Conservation (phyloP, 139 green algal species). For the Chlorella sorokiniana region DNA sequence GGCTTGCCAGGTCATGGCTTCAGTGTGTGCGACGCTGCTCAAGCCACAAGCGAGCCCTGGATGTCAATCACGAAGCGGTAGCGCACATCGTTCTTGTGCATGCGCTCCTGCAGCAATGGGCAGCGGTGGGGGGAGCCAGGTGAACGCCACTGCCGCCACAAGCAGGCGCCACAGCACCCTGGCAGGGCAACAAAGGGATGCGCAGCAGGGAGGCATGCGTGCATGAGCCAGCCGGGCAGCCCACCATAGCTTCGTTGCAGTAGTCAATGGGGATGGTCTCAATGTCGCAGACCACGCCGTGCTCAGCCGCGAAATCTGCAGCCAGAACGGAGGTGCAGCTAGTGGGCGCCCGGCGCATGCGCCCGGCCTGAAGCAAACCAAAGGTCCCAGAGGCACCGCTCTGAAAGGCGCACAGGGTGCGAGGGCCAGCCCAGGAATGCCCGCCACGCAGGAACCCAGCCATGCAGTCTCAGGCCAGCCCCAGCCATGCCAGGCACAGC, state of each 20-base stretch:
- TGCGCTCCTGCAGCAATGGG: neutral
- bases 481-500: neutral
- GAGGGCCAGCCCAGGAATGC: no score
- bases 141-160: no score
- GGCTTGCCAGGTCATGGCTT: no score
- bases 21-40: neutral
- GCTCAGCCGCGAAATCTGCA: constrained; percentile 71
- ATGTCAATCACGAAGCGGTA: constrained; percentile 40
- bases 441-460: no score
- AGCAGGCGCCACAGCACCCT: no score
- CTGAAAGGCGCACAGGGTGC: no score
- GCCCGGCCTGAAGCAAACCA: no score
- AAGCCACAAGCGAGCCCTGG: constrained; percentile 15
- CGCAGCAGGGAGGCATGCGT: neutral
- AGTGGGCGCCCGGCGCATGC: no score
- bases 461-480: no score
- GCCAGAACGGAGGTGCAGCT: no score
- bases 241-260: constrained; percentile 73
- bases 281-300: constrained; percentile 62
- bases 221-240: neutral
- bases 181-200: neutral
- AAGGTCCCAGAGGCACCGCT: no score
- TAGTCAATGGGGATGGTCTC: constrained; percentile 41
- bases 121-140: neutral
- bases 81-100: constrained; percentile 27